Conservation (phyloP, 768 basidiomycete species). For the Rhodotorula graminis region DNA sequence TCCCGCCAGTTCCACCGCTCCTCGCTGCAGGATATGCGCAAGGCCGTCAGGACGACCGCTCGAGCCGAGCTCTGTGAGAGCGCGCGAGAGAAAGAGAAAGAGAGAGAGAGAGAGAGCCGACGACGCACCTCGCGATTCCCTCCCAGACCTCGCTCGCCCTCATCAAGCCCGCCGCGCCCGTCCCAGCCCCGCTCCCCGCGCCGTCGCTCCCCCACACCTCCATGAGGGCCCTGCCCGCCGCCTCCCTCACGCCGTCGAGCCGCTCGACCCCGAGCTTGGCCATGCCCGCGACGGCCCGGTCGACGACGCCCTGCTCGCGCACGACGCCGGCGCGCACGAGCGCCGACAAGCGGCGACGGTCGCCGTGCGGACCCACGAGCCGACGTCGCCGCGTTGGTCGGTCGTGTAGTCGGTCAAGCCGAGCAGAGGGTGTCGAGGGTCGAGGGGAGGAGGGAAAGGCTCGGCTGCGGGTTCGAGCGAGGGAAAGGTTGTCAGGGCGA, state of each 20-base stretch:
- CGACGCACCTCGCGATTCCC: constrained; percentile 51
- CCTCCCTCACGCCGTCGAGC: constrained; percentile 81
- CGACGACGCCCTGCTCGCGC: constrained; percentile 46
- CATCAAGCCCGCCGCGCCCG: not conserved
- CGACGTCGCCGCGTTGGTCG: constrained; percentile 93
- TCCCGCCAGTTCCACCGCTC: constrained; percentile 33
- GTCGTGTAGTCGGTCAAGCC: constrained; percentile 84
- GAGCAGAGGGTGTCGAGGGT: constrained; percentile 53
- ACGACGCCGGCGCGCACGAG: constrained; percentile 56
- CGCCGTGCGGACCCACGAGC: constrained; percentile 85
- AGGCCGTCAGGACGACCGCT: constrained; percentile 50
- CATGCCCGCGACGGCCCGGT: constrained; percentile 59
- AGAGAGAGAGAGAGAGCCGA: too few species aligned
- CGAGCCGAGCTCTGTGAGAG: too few species aligned
- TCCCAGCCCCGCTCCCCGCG: constrained; percentile 12
- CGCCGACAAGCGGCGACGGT: constrained; percentile 64
- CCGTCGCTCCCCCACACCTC: constrained; percentile 50
- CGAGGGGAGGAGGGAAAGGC: not conserved
- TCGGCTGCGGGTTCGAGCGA: not conserved
- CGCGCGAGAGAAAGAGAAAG: too few species aligned
- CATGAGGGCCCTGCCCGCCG: constrained; percentile 63
- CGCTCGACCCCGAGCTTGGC: constrained; percentile 86
- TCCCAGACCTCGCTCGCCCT: constrained; percentile 40
- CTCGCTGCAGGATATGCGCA: constrained; percentile 56
- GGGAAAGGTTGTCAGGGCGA: not conserved